Evolutionary conservation across 1,139 yeast species (phyloP).

Genomic region (Diutina mesorugosa): DNA sequence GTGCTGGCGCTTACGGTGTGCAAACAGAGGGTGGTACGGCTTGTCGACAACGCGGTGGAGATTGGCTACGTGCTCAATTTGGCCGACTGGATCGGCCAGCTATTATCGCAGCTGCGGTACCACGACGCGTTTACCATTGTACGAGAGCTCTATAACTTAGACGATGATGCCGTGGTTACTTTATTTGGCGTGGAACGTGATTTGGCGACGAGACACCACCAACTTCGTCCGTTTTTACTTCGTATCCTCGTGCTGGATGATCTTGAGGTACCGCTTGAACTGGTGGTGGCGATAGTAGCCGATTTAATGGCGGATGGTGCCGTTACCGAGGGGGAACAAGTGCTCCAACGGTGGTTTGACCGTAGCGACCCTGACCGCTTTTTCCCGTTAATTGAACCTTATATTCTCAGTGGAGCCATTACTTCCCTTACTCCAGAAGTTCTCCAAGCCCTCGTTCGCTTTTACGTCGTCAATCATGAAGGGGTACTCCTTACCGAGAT

Average conservation of each 20-base stretch:
- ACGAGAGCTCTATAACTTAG: not conserved
- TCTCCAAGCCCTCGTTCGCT: conserved; percentile 43
- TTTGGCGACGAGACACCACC: not conserved
- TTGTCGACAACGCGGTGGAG: not conserved
- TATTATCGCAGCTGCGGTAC: not conserved
- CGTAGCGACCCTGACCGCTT: conserved; percentile 13
- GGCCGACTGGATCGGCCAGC: conserved; percentile 2
- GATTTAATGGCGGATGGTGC: not conserved
- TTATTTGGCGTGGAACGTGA: not conserved
- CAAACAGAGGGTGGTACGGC: not conserved
- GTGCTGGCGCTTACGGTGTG: not conserved
- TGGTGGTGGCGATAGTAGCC: not conserved
- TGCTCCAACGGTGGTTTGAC: not conserved
- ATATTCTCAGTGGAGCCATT: conserved; percentile 35
- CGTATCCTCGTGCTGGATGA: not conserved
- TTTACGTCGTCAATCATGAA: conserved; percentile 25
- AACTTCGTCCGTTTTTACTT: not conserved
- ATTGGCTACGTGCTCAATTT: not conserved
- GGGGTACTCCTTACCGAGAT: conserved; percentile 48
- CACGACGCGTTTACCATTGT: conserved; percentile 1
- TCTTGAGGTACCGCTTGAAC: not conserved
- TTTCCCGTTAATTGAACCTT: conserved; percentile 38
- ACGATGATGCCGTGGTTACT: not conserved
- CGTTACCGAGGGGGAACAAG: not conserved
- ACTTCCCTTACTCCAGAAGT: conserved; percentile 45